Base-by-base conservation (phyloP, 176 grass and related monocot species). In the Thinopyrum elongatum region DNA sequence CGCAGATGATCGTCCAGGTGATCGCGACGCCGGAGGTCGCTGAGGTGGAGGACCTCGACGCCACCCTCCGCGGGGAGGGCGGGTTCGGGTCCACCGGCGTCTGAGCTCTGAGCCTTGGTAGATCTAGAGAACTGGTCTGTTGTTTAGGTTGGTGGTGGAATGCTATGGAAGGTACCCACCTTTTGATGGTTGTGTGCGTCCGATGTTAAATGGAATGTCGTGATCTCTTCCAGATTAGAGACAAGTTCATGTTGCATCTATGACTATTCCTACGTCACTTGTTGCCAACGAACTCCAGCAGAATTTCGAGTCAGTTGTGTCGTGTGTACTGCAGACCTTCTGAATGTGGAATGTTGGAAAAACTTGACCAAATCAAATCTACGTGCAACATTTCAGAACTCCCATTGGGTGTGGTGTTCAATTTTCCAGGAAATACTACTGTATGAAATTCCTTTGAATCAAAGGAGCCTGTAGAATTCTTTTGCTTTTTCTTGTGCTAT, bases 1-100 rank as follows among this genome's bases (percentile, higher is more conserved):
- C 91, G 1, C 93, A 98, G 88, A 63, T 95, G 86, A 95, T 98
- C 62, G 38, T 98, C 4, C 26, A 98, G 84, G 79, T 73, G 79
- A 92, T 98, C 9, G 83, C 61, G 41, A 94, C 92, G 14, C 93
- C 90, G 3, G 93, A 95, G 62, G 90, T 95, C 27, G 86, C 81
- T 15, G 93, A 98, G 93, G 92, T 94, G 83, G 80, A 89, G n/a
- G 92, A 95, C 81, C 87, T 98, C 1, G 90, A 92, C 69, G 89
- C 88, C 83, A 98, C 96, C 35, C 7, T 83, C n/a, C 80, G 96
- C 8, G 93, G 96, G 17, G 86, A 89, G 77, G 93, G 90, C 9
- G 96, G 96, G 38, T 94, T 98, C 57, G 96, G 96, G 22, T 98
- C 96, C 70, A 95, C 93, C 3, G 92, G 93, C 25, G 70, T 88